phyloP scores from a whole-genome alignment of 202 grass and related monocot genomes.

The Cymbopogon flexuosus region DNA sequence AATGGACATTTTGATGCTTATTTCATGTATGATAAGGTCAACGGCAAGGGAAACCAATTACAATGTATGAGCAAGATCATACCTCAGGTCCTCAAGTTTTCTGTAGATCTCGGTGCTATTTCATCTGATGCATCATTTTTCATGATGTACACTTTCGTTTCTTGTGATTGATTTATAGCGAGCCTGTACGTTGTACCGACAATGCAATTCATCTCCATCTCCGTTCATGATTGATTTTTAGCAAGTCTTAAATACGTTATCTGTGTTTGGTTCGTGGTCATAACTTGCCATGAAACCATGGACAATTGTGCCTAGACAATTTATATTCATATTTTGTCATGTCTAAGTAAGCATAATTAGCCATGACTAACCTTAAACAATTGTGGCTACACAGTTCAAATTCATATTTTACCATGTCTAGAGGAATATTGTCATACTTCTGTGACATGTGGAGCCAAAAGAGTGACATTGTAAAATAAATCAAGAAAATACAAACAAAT shows the following conservation, averaged over 20 bases:
- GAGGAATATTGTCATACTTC: no score
- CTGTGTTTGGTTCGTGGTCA: not conserved
- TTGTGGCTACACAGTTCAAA: no score
- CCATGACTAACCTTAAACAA: no score
- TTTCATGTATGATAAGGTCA: conserved; percentile 40
- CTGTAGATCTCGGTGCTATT: conserved; percentile 20
- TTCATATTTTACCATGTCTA: no score
- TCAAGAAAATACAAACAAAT: no score
- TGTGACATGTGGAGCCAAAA: no score
- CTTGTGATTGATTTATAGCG: conserved; percentile 15
- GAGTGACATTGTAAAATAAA: no score
- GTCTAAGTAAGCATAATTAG: no score
- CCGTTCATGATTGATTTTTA: not conserved
- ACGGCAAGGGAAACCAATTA: conserved; percentile 21
- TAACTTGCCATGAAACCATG: no score
- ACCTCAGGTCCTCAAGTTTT: conserved; percentile 5
- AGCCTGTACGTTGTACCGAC: not conserved
- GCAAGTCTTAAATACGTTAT: not conserved
- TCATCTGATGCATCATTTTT: conserved; percentile 18
- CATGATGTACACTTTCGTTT: not conserved
- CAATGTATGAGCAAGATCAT: conserved; percentile 26
- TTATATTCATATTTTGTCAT: no score
- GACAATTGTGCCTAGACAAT: no score
- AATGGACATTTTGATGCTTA: conserved; percentile 30
- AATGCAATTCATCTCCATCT: not conserved